Evolutionary conservation across 225 moss, liverwort and hornwort species (phyloP).

Genomic region (Pseudisothecium myosuroides): DNA sequence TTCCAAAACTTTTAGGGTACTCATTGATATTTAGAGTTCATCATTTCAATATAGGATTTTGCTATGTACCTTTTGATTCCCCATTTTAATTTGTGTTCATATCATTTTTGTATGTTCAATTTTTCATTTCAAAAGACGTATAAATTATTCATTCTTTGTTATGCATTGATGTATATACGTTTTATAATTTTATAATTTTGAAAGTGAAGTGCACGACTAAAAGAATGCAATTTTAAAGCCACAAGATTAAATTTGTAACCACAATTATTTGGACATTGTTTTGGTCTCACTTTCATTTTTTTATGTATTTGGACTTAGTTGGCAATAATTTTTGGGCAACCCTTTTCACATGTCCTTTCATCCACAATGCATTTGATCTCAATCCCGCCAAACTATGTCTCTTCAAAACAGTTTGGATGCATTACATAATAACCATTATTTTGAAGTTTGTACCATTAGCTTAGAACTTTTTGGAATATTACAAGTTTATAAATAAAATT

Average conservation of each 20-base stretch:
- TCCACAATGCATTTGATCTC: not conserved
- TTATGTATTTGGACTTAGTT: not conserved
- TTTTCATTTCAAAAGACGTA: not conserved
- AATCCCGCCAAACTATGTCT: not conserved
- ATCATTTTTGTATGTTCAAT: too few species aligned
- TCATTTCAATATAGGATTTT: not conserved
- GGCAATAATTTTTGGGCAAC: not conserved
- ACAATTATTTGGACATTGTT: not conserved
- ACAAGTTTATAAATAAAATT: not conserved
- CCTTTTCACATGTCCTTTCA: not conserved
- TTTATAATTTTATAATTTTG: not conserved
- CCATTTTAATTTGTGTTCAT: accelerated
- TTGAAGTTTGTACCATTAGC: not conserved
- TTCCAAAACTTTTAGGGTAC: not conserved
- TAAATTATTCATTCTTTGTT: not conserved
- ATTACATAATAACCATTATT: not conserved
- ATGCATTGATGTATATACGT: not conserved
- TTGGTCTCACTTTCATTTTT: not conserved
- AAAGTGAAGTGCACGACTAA: accelerated
- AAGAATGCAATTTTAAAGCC: not conserved
- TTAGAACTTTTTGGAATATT: not conserved
- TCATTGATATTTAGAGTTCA: not conserved
- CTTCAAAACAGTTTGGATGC: not conserved
- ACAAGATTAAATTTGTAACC: not conserved
- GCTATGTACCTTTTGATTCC: not conserved